phyloP scores from a whole-genome alignment of 177 flowering plant genomes.

The Vitis hybrid region DNA sequence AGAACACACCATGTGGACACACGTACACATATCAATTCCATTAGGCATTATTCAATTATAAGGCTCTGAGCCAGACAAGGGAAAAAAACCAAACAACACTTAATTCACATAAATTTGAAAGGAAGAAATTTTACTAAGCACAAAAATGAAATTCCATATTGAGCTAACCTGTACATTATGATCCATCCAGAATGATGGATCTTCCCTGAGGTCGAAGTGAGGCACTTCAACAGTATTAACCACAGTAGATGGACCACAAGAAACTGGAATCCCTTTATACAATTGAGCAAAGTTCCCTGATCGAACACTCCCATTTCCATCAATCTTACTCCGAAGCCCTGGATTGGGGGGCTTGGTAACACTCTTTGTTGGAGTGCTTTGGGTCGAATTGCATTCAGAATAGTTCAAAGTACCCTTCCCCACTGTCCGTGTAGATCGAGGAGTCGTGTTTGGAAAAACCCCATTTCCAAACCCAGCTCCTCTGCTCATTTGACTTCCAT shows the following conservation, averaged over 20 bases:
- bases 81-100: too few relatives aligned
- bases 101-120: too few relatives aligned
- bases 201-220: conserved; percentile 88
- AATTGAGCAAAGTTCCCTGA: conserved; percentile 45
- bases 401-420: conserved; percentile 43
- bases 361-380: conserved; percentile 87
- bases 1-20: too few relatives aligned
- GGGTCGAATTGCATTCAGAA: conserved; percentile 71
- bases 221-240: conserved; percentile 89
- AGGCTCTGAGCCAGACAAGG: too few relatives aligned
- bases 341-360: conserved; percentile 76
- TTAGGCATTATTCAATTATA: background rate
- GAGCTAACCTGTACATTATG: conserved; percentile 90
- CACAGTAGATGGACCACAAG: conserved; percentile 36
- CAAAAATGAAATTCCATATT: background rate
- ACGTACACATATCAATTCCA: background rate
- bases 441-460: conserved; percentile 51
- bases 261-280: conserved; percentile 63
- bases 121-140: too few relatives aligned
- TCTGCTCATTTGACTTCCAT: conserved; percentile 30
- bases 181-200: conserved; percentile 97
- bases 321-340: conserved; percentile 30
- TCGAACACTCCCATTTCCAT: conserved; percentile 40
- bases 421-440: conserved; percentile 44
- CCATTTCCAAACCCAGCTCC: conserved; percentile 32